Evolutionary conservation across 495 filamentous ascomycete species (phyloP).

Genomic region (Zalerion maritima): DNA sequence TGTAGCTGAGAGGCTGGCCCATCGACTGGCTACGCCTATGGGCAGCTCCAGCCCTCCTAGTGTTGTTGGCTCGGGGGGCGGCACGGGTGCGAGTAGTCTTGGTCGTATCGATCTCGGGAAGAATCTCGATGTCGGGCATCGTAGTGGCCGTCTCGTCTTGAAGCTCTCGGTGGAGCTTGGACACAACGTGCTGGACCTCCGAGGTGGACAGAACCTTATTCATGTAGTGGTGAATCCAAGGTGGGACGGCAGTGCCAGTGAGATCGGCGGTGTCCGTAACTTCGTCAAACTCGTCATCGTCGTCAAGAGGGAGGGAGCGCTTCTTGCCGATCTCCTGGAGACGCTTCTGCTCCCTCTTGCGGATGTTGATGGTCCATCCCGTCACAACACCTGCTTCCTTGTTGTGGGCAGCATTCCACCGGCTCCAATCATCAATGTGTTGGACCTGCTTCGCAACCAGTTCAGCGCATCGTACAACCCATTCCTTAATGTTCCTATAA

Average conservation of each 20-base stretch:
- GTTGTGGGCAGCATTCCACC: conserved; percentile 18
- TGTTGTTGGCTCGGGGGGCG: no score
- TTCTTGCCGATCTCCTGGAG: conserved; percentile 18
- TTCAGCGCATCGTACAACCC: conserved; percentile 42
- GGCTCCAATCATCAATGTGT: conserved; percentile 45
- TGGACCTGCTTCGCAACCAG: conserved; percentile 43
- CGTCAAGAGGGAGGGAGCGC: conserved; percentile 13
- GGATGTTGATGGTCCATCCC: conserved; percentile 32
- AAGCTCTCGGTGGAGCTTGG: conserved; percentile 19
- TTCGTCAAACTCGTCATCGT: conserved; percentile 13
- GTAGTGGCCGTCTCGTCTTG: conserved; percentile 8
- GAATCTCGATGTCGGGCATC: conserved; percentile 55
- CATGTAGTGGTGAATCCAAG: conserved; percentile 24
- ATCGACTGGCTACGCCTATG: conserved; percentile 29
- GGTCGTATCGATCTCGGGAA: conserved; percentile 36
- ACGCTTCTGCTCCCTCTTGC: conserved; percentile 39
- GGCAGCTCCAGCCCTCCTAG: conserved; percentile 2
- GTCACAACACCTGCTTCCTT: conserved; percentile 28
- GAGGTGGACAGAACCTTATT: conserved; percentile 21
- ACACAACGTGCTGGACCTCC: conserved; percentile 23
- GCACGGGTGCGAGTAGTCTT: conserved; percentile 9
- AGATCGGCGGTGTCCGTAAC: conserved; percentile 8
- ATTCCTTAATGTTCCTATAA: conserved; percentile 48
- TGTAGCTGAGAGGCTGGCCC: conserved; percentile 19
- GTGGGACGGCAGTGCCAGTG: conserved; percentile 23